Evolutionary conservation across 2,329 filamentous ascomycete species (phyloP).

Genomic region (Aureobasidium lini): DNA sequence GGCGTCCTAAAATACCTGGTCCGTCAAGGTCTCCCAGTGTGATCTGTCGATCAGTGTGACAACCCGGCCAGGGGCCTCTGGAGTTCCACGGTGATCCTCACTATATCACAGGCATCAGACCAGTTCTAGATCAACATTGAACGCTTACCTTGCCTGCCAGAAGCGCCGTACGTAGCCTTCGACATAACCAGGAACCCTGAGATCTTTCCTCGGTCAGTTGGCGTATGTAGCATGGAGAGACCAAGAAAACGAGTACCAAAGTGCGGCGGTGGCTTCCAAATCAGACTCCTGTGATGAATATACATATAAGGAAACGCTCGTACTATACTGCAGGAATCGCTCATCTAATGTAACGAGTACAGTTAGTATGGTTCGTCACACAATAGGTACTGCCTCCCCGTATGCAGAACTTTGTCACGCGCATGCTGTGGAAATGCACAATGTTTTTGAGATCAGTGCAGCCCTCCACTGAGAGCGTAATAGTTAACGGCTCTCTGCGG

Average conservation of each 20-base stretch:
- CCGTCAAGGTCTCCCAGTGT: conserved; percentile 70
- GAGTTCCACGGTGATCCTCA: conserved; percentile 90
- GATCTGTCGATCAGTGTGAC: conserved; percentile 82
- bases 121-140: not conserved
- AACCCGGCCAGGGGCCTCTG: conserved; percentile 77
- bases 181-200: conserved; percentile 80
- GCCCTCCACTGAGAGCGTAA: too few species aligned
- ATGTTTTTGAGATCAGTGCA: too few species aligned
- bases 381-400: too few species aligned
- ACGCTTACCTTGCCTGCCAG: conserved; percentile 58
- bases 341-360: too few species aligned
- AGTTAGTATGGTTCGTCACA: too few species aligned
- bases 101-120: conserved; percentile 39
- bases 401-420: too few species aligned
- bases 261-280: conserved; percentile 96
- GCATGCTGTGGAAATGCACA: too few species aligned
- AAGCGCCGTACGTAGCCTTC: conserved; percentile 90
- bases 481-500: too few species aligned
- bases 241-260: conserved; percentile 57
- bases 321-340: too few species aligned
- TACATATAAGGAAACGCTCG: too few species aligned
- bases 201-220: conserved; percentile 48
- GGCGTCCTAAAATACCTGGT: conserved; percentile 45
- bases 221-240: not conserved
- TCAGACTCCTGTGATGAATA: conserved; percentile 61